A percentile compares a stretch with the other conserved stretches of the same genome.
Conservation (phyloP, 2,329 filamentous ascomycete species). For the Diplocarpon rosae region DNA sequence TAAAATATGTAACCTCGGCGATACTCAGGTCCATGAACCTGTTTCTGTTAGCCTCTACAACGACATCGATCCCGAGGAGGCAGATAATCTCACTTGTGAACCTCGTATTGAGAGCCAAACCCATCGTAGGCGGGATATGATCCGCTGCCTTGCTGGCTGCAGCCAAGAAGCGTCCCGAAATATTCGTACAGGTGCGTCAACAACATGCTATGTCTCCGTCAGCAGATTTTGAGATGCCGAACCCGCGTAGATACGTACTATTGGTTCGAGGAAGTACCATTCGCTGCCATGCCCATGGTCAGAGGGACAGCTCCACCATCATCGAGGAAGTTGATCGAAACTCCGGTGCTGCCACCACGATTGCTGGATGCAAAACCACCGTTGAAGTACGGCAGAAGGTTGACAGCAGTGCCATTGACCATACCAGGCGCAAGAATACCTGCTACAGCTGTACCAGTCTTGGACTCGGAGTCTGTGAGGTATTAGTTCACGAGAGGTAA, state of each 20-base stretch:
- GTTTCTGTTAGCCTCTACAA: constrained; percentile 4
- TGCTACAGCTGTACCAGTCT: constrained; percentile 40
- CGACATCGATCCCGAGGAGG: no score
- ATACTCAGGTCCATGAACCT: constrained; percentile 45
- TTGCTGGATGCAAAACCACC: constrained; percentile 44
- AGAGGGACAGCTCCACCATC: constrained; percentile 30
- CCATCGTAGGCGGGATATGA: constrained; percentile 40
- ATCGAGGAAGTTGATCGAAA: constrained; percentile 49
- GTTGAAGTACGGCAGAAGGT: constrained; percentile 48
- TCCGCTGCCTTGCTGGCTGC: constrained; percentile 37
- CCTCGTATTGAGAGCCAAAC: constrained; percentile 36
- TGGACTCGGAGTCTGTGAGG: constrained; percentile 38
- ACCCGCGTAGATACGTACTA: constrained; percentile 30
- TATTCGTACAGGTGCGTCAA: constrained; percentile 51
- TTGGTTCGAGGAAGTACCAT: constrained; percentile 40
- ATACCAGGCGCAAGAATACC: constrained; percentile 44
- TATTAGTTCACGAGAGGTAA: neutral
- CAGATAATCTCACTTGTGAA: constrained; percentile 34
- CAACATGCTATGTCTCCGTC: constrained; percentile 29
- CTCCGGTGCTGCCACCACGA: constrained; percentile 33
- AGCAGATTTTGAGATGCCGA: neutral
- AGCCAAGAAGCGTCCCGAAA: constrained; percentile 48
- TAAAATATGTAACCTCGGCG: constrained; percentile 46
- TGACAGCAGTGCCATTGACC: constrained; percentile 40
- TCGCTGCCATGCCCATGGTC: constrained; percentile 41